Base-by-base conservation (phyloP, 2,329 filamentous ascomycete genomes). In the Ophiostoma sp. region DNA sequence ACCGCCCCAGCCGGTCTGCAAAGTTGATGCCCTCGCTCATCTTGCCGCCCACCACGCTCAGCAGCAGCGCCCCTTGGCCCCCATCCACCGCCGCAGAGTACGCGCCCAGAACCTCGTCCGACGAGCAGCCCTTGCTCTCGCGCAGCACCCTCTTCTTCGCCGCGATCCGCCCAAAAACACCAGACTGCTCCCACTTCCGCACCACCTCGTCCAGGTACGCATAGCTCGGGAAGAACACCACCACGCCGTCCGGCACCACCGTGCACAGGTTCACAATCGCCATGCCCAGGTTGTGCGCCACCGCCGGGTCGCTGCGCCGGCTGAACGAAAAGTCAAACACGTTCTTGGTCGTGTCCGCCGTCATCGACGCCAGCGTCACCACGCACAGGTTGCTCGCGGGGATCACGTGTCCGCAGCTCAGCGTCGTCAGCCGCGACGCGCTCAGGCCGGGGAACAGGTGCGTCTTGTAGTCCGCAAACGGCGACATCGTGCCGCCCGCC, bases 21-120 rank as follows among this genome's bases (percentile, higher is more conserved):
- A 99, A 99, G 80, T 99, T 99, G 81, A 99, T 99, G 74, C 95
- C 95, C 80, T 99, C 95, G 71, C 92, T 96, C 81, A 99, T 90
- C 74, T 94, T 96, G 17, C 95, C 95, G 69, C 94, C 94, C 2
- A 99, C 90, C 3, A 99, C 94, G 69, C 93, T 94, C 35, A 99
- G 86, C 0, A 99, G 85, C 0, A 98, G 81, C 0, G 91, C 94
- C 67, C 70, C 70, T 0, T 11, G 13, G 3, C 20, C 31, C 5
- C 11, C 15, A 1, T 86, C 76, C 52, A 98, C 89, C 3, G 90
- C 88, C 33, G 85, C 79, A 8, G 87, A 87, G 78, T 98, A 99
- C 20, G 87, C 84, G 48, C 85, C 81, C 3, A 99, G 86, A 0
- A 94, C 84, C 6, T 90, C 87, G 54, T 97, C 92, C 73, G 83